Base-by-base conservation (phyloP, 202 grass and related monocot genomes). In the Elaeis oleifera region DNA sequence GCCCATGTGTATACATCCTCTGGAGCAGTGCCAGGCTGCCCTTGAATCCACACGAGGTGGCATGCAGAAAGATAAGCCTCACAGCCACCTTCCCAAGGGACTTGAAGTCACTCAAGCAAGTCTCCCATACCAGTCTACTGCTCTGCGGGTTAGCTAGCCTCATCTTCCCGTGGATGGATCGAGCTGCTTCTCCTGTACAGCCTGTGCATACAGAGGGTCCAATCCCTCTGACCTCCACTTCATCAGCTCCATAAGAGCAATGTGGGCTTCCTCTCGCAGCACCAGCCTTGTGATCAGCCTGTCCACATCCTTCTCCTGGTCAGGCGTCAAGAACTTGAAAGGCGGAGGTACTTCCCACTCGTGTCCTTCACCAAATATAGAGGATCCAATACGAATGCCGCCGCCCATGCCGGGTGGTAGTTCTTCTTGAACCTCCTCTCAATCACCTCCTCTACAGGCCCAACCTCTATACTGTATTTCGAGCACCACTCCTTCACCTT, bases 161-260 rank as follows among this genome's bases (percentile, higher is more conserved):
- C 74, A 83, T 72, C 82, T 83, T 89, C 61, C 90, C 0, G 85
- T 86, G 20, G 68, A 52, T 0, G 76, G 82, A 13, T 95, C 90
- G 27, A 68, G 79, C 69, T 89, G 79, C 63, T 84, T 70, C 67
- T 86, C 81, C 28, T 95, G 90, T 18, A 95, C 85, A 6, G 90
- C 90, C 58, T 95, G 90, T 0, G 90, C 90, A 25, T 89, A 95
- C 56, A 95, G 36, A 0, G 82, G 85, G 56, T 95, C 84, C 49
- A 95, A 39, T 4, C 90, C 85, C 16, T 89, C 82, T 0, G 90
- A 56, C 44, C 90, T 66, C 90, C 90, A 95, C 76, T 95, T 95
- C 90, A 95, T 95, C 24, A 95, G 79, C 76, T 95, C 90, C 90
- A 95, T 95, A n/a, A 95, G 63, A 1, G 74, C 90, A 70, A 95